phyloP scores from a whole-genome alignment of 352 stramenopile species.

The Phytopythium kandeliae region DNA sequence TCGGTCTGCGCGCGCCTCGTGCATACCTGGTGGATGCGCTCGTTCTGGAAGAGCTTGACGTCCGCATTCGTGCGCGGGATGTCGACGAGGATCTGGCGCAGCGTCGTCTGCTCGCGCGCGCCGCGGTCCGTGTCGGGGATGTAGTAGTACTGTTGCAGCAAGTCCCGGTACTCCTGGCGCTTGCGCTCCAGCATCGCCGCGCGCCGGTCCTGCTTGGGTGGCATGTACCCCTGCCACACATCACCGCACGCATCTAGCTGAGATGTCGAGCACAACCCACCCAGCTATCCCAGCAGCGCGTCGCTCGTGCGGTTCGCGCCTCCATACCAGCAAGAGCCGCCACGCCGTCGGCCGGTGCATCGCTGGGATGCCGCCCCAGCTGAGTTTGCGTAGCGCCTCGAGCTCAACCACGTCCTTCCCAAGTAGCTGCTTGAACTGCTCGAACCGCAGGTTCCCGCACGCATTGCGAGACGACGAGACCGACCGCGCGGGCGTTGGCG shows the following conservation, averaged over 20 bases:
- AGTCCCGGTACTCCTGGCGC: conserved; percentile 95
- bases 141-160: conserved; percentile 95
- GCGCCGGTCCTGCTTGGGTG: conserved; percentile 91
- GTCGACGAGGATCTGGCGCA: conserved; percentile 98
- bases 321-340: conserved; percentile 92
- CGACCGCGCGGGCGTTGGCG: background rate
- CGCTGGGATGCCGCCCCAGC: conserved; percentile 89
- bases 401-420: conserved; percentile 83
- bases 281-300: no score
- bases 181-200: conserved; percentile 91
- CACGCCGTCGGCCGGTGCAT: conserved; percentile 88
- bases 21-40: conserved; percentile 85
- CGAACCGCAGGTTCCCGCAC: conserved; percentile 58
- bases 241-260: background rate
- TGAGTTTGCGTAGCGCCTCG: conserved; percentile 85
- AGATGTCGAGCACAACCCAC: no score
- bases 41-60: conserved; percentile 96
- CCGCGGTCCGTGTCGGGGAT: conserved; percentile 94
- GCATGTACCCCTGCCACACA: conserved; percentile 87
- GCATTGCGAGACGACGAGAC: conserved; percentile 46
- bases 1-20: background rate
- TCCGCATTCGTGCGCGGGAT: conserved; percentile 97
- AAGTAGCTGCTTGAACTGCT: conserved; percentile 66
- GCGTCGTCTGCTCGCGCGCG: conserved; percentile 93
- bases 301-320: background rate